These are phyloP conservation scores for Gleditsia sinensis DNA, from an alignment of 306 rosid genomes.

Conservation along the genomic window DNA sequence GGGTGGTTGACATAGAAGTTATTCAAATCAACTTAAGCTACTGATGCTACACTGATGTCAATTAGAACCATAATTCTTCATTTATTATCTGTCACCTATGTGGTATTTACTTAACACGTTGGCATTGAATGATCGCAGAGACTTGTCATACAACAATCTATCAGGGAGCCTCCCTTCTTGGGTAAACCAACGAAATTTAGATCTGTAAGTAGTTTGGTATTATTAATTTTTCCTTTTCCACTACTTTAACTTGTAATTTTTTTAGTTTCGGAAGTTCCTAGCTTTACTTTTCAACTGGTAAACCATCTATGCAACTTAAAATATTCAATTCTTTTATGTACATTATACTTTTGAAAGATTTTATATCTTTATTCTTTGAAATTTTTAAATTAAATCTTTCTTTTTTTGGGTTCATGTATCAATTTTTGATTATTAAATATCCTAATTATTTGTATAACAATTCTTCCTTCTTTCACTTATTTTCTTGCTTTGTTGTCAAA, in stretches of 20 bases:
- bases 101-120: background rate
- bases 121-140: slow-evolving; percentile 58
- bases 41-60: background rate
- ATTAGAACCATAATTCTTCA: background rate
- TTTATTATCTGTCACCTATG: background rate
- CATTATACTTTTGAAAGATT: background rate
- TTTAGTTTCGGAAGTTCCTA: background rate
- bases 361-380: background rate
- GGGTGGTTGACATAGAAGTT: background rate
- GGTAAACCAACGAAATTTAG: slow-evolving; percentile 51
- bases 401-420: background rate
- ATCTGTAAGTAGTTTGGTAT: slow-evolving; percentile 50
- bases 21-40: slow-evolving; percentile 7
- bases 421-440: background rate
- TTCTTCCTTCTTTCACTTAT: background rate
- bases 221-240: background rate
- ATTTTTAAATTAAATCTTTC: background rate
- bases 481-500: background rate
- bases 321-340: slow-evolving; percentile 7
- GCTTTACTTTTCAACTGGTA: background rate
- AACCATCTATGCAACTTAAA: background rate
- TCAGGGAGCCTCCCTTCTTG: slow-evolving; percentile 80
- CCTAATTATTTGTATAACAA: background rate
- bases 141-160: slow-evolving; percentile 78
- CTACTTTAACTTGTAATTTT: background rate